Evolutionary conservation across 2,329 filamentous ascomycete genomes (phyloP).

Genomic region (Exophiala mesophila): DNA sequence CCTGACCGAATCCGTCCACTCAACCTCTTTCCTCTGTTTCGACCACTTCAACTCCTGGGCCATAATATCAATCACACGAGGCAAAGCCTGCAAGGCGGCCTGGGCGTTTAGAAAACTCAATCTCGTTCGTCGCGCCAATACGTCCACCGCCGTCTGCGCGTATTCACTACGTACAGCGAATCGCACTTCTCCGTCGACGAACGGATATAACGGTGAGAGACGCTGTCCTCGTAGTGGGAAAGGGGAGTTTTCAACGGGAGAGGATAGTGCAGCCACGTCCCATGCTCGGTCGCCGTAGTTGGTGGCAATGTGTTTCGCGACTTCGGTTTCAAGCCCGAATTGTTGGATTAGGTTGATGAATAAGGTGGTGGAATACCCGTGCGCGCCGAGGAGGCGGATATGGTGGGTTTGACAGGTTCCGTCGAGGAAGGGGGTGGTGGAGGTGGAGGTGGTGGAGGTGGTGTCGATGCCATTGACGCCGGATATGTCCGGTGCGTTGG

Average conservation of each 20-base stretch:
- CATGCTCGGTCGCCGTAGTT: slow-evolving; percentile 91
- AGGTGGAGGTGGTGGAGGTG: slow-evolving; percentile 18
- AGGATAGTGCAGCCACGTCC: slow-evolving; percentile 76
- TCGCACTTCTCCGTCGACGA: slow-evolving; percentile 84
- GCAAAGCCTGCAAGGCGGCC: slow-evolving; percentile 79
- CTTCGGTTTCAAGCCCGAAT: slow-evolving; percentile 84
- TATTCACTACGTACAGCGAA: slow-evolving; percentile 88
- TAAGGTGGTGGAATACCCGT: slow-evolving; percentile 82
- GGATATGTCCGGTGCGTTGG: slow-evolving; percentile 21
- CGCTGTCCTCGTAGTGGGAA: slow-evolving; percentile 80
- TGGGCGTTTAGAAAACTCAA: slow-evolving; percentile 89
- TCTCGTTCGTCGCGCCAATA: slow-evolving; percentile 76
- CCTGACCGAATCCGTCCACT: slow-evolving; percentile 68
- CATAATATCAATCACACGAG: slow-evolving; percentile 85
- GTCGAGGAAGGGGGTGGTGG: slow-evolving; percentile 36
- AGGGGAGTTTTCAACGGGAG: slow-evolving; percentile 62
- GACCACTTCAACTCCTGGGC: slow-evolving; percentile 76
- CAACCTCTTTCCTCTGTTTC: slow-evolving; percentile 62
- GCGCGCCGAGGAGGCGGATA: slow-evolving; percentile 74
- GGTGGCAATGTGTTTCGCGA: slow-evolving; percentile 79
- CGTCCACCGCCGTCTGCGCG: slow-evolving; percentile 83
- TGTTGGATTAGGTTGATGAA: slow-evolving; percentile 95
- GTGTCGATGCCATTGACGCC: slow-evolving; percentile 26
- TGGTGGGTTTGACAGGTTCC: slow-evolving; percentile 79
- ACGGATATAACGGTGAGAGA: slow-evolving; percentile 79